phyloP scores from a whole-genome alignment of 2,329 filamentous ascomycete species.

The Paecilomyces niveus region DNA sequence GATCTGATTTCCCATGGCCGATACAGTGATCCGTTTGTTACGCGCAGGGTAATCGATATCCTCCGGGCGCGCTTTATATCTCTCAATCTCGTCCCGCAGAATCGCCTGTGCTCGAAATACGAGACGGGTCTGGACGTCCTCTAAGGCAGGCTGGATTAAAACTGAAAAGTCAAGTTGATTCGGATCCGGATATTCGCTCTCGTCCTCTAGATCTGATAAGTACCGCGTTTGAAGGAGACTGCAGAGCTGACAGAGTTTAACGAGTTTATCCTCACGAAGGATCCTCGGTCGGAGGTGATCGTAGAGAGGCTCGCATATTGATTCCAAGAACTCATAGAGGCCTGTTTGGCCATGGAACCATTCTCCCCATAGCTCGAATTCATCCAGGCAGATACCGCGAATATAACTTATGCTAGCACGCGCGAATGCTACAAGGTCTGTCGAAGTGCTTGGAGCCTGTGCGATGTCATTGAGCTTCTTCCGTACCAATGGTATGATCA shows the following conservation, averaged over 20 bases:
- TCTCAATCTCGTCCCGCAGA: conserved; percentile 60
- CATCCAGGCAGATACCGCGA: conserved; percentile 58
- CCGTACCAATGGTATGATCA: conserved; percentile 56
- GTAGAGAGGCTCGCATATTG: conserved; percentile 60
- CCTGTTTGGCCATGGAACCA: conserved; percentile 59
- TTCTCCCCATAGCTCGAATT: conserved; percentile 60
- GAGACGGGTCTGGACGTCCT: conserved; percentile 60
- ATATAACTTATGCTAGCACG: conserved; percentile 59
- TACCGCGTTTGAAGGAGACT: conserved; percentile 60
- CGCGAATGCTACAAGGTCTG: conserved; percentile 59
- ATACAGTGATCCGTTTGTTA: conserved; percentile 37
- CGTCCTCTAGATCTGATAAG: conserved; percentile 52
- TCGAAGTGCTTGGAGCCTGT: conserved; percentile 52
- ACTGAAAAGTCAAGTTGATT: conserved; percentile 55
- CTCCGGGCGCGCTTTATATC: conserved; percentile 57
- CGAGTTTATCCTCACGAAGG: conserved; percentile 59
- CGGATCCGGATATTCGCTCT: conserved; percentile 41
- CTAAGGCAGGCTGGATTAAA: conserved; percentile 57
- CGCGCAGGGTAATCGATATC: conserved; percentile 58
- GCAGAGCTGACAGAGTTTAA: conserved; percentile 61
- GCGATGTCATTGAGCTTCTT: conserved; percentile 53
- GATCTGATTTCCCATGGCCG: conserved; percentile 38
- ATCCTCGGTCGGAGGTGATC: conserved; percentile 59
- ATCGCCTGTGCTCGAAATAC: conserved; percentile 59
- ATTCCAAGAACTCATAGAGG: conserved; percentile 60